These are phyloP conservation scores for Pseudogymnoascus sp. DNA, from an alignment of 2,329 filamentous ascomycete species.

Conservation along the genomic window DNA sequence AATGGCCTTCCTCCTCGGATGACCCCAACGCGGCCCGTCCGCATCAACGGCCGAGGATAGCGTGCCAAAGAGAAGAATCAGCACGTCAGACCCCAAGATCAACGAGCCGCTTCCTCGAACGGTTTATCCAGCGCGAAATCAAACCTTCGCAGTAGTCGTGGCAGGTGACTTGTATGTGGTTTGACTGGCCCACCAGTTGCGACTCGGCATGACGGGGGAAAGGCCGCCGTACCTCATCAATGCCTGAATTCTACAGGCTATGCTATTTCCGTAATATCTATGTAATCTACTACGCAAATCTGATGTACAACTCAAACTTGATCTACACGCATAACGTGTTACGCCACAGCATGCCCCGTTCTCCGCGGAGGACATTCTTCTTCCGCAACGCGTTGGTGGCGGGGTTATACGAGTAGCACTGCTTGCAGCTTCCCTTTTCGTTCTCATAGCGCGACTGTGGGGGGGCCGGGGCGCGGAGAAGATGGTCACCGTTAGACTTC, in stretches of 20 bases:
- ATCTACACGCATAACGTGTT: not conserved
- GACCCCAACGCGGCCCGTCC: not conserved
- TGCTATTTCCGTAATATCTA: not conserved
- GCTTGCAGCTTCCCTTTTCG: slow-evolving; percentile 28
- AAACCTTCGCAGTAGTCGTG: not conserved
- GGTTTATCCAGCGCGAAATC: not conserved
- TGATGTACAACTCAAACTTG: not conserved
- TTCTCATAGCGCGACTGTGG: slow-evolving; percentile 25
- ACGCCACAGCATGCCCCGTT: slow-evolving; percentile 10
- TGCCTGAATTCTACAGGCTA: not conserved
- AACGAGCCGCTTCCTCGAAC: not conserved
- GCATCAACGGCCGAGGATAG: not conserved
- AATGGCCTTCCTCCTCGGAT: not conserved
- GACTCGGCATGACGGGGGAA: not conserved
- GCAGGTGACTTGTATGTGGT: not conserved
- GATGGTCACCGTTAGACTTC: slow-evolving; percentile 26
- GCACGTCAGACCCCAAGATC: not conserved
- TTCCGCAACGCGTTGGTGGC: slow-evolving; percentile 14
- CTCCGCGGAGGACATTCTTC: slow-evolving; percentile 18
- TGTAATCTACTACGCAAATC: not conserved
- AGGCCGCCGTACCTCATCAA: not conserved
- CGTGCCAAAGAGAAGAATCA: not conserved
- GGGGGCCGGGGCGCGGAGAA: slow-evolving; percentile 28
- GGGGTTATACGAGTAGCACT: slow-evolving; percentile 23
- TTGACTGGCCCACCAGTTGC: not conserved